phyloP scores from a whole-genome alignment of 768 basidiomycete genomes.

The Kwoniella sp. region DNA sequence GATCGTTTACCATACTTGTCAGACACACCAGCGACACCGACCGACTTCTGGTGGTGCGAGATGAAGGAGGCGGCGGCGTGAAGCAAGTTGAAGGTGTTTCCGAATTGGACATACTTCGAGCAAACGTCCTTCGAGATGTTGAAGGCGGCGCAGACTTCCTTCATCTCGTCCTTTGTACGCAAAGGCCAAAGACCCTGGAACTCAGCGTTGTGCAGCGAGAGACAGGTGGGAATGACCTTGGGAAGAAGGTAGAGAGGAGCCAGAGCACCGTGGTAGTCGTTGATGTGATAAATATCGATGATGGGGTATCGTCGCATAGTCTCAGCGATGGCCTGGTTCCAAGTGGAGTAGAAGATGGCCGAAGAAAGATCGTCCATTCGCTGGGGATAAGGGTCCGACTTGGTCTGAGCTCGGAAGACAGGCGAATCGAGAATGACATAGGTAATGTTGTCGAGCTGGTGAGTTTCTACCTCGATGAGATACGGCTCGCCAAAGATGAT shows the following conservation, averaged over 20 bases:
- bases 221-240: conserved; percentile 80
- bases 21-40: conserved; percentile 93
- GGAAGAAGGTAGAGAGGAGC: conserved; percentile 87
- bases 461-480: conserved; percentile 91
- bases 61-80: conserved; percentile 92
- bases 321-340: conserved; percentile 94
- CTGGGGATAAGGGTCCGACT: conserved; percentile 89
- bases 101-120: conserved; percentile 94
- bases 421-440: conserved; percentile 90
- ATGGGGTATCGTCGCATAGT: conserved; percentile 79
- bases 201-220: conserved; percentile 93
- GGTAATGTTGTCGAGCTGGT: conserved; percentile 89
- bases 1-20: conserved; percentile 94
- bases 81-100: conserved; percentile 92
- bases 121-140: conserved; percentile 95
- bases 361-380: conserved; percentile 96
- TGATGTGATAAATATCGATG: conserved; percentile 90
- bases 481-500: conserved; percentile 95
- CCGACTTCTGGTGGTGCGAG: conserved; percentile 82
- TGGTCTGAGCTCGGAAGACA: conserved; percentile 94
- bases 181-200: conserved; percentile 95
- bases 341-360: conserved; percentile 95
- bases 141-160: conserved; percentile 95
- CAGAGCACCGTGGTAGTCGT: conserved; percentile 88
- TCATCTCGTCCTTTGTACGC: conserved; percentile 96